Evolutionary conservation across 257 asterid species (phyloP), one percentile per base, ranked within the genome.

Genomic region (Paulownia fortunei): DNA sequence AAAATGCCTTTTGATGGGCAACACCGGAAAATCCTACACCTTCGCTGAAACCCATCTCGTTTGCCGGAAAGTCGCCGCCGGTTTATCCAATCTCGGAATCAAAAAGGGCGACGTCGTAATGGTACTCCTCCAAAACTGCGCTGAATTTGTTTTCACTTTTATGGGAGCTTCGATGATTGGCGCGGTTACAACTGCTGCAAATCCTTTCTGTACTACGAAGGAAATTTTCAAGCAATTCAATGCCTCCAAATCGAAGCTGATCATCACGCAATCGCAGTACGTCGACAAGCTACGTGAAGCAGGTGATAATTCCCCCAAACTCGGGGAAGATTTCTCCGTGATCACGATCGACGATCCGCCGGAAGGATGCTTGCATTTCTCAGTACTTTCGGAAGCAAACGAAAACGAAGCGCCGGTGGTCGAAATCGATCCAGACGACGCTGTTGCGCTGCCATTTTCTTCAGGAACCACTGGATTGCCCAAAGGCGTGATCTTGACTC

Each of bases 401-500:
- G 91, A 79, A 18, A 36, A 42, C 0, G 86, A 82, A n/a, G 47
- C 23, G 2, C 85, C 88, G n/a, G 54, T 67, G 0, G 78, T 81
- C 1, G 74, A 70, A 0, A 66, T 88, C 13, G 77, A 76, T 10
- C 79, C 91, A 0, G 79, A 86, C 32, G 92, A 88, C 56, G 81
- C 89, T 0, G 92, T 84, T 2, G 92, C 90, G 3, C 80, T 88
- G 16, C 94, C 94, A 30, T 89, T 86, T 30, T 88, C 94, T 0
- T 89, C 92, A 0, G 92, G 94, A 7, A 89, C 94, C 6, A 89
- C 94, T 0, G 94, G 94, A 10, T 32, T 86, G 2, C 94, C 94
- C 12, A 89, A 89, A 19, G 92, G 94, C 0, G 94, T 86, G 86
- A 82, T 88, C 8, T 61, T 89, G 37, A 89, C 94, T 5, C 94